These are phyloP conservation scores for Hyphopichia wangnamkhiaoensis DNA, from an alignment of 1,139 yeast species.

Conservation along the genomic window DNA sequence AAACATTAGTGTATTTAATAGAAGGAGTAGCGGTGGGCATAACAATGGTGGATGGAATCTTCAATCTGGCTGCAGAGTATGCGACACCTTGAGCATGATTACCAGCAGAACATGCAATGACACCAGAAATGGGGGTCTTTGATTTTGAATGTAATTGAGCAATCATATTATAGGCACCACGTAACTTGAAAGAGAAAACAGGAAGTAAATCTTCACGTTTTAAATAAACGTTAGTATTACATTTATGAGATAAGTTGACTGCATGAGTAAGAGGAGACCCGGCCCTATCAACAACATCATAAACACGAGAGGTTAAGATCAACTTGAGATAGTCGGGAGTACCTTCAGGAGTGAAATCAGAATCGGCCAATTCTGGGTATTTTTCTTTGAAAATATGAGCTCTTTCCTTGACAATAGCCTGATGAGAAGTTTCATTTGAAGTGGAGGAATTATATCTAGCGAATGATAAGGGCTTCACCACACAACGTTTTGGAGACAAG, in stretches of 20 bases:
- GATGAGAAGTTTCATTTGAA: not conserved
- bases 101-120: conserved; percentile 97
- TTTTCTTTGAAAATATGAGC: conserved; percentile 11
- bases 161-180: conserved; percentile 98
- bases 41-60: conserved; percentile 92
- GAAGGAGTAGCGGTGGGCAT: conserved; percentile 98
- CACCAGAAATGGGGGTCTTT: conserved; percentile 75
- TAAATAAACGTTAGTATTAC: conserved; percentile 70
- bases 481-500: not conserved
- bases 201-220: conserved; percentile 94
- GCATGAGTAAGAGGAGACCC: conserved; percentile 88
- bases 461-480: too few species aligned
- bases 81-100: conserved; percentile 99
- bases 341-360: conserved; percentile 60
- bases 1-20: conserved; percentile 87
- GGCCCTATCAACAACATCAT: conserved; percentile 77
- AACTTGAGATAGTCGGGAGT: conserved; percentile 90
- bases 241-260: conserved; percentile 67
- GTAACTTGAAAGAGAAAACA: conserved; percentile 90
- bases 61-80: conserved; percentile 77
- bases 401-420: not conserved
- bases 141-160: conserved; percentile 68
- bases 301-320: conserved; percentile 87
- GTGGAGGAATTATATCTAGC: conserved; percentile 5
- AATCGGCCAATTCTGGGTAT: conserved; percentile 50